Evolutionary conservation across 2,329 filamentous ascomycete species (phyloP).

Genomic region (Colletotrichum sp.): DNA sequence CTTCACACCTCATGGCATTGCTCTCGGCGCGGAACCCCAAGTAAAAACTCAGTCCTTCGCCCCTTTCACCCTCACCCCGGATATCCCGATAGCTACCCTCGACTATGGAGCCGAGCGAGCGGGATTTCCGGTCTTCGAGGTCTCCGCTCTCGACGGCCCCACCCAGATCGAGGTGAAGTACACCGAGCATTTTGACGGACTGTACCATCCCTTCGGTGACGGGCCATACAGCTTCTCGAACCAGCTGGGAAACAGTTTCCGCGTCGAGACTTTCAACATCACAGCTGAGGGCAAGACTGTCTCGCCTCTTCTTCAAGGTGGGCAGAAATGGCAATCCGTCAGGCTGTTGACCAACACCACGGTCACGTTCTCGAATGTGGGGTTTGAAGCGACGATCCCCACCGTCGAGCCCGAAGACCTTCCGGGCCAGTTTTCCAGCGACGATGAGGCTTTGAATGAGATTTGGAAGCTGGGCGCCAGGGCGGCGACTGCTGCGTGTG

Average conservation of each 20-base stretch:
- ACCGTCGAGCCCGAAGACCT: constrained; percentile 26
- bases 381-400: constrained; percentile 34
- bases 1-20: background rate
- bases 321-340: constrained; percentile 44
- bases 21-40: background rate
- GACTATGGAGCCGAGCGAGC: constrained; percentile 37
- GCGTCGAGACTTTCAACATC: constrained; percentile 43
- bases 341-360: constrained; percentile 36
- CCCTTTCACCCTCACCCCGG: background rate
- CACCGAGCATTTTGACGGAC: constrained; percentile 33
- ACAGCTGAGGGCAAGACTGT: constrained; percentile 29
- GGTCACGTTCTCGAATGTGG: constrained; percentile 34
- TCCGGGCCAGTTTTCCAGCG: constrained; percentile 32
- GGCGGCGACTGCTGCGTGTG: constrained; percentile 36
- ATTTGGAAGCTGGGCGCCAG: constrained; percentile 43
- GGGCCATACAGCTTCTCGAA: constrained; percentile 31
- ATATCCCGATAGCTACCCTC: constrained; percentile 24
- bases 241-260: constrained; percentile 37
- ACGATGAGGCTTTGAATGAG: constrained; percentile 34
- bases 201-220: constrained; percentile 32
- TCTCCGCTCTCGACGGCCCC: constrained; percentile 25
- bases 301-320: constrained; percentile 43
- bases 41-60: background rate
- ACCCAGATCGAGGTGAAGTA: constrained; percentile 41
- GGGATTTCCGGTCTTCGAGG: constrained; percentile 37